A percentile compares a stretch with the other conserved stretches of the same genome.
Evolutionary conservation across 2,329 filamentous ascomycete species (phyloP).

Genomic region (Talaromyces sp.): DNA sequence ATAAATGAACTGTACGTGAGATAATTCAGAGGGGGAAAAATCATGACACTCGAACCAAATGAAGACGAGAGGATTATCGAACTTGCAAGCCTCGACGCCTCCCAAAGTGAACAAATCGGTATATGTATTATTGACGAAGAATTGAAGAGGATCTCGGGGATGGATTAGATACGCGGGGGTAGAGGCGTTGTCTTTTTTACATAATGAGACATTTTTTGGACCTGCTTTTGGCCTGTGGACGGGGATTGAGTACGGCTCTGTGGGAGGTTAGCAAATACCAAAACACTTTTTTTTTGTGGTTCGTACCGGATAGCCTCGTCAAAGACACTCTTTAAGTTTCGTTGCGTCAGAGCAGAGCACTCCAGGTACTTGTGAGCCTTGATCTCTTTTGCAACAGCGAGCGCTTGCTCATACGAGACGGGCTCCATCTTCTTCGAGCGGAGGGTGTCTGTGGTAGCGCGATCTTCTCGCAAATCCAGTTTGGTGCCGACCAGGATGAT

Average conservation of each 20-base stretch:
- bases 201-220: conserved; percentile 45
- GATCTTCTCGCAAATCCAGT: conserved; percentile 89
- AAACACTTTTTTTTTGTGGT: not conserved
- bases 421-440: conserved; percentile 92
- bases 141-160: not conserved
- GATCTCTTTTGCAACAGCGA: conserved; percentile 88
- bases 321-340: conserved; percentile 97
- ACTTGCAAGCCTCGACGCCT: not conserved
- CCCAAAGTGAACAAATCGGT: conserved; percentile 3
- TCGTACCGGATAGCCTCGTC: conserved; percentile 94
- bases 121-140: conserved; percentile 1
- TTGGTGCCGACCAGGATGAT: conserved; percentile 98
- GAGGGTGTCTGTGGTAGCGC: conserved; percentile 73
- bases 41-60: not conserved
- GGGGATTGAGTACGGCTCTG: conserved; percentile 47
- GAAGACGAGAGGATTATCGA: not conserved
- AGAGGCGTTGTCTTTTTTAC: conserved; percentile 21
- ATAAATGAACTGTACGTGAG: not conserved
- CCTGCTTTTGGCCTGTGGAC: conserved; percentile 42
- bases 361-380: conserved; percentile 95
- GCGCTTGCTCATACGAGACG: conserved; percentile 90
- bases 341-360: conserved; percentile 93
- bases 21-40: not conserved
- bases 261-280: not conserved
- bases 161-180: conserved; percentile 4